Percentiles rank a stretch among this genome's conserved stretches.
Conservation (phyloP, 1,139 yeast species). For the Yamadazyma friedrichii region DNA sequence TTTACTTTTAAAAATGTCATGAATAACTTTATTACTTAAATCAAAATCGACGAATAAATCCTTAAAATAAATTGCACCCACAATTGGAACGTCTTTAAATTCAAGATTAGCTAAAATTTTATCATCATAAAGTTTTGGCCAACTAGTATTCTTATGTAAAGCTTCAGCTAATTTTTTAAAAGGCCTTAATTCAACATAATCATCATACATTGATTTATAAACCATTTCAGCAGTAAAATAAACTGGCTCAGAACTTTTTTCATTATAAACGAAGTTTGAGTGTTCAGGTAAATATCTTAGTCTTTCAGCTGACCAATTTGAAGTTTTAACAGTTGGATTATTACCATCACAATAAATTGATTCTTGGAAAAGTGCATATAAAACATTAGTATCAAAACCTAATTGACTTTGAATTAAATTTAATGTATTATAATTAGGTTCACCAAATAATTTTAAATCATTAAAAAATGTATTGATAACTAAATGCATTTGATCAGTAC, state of each 20-base stretch:
- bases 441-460: constrained; percentile 33
- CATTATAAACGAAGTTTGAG: constrained; percentile 22
- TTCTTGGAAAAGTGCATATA: constrained; percentile 57
- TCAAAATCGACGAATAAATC: constrained; percentile 58
- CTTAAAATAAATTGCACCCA: constrained; percentile 47
- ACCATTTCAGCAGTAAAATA: constrained; percentile 62
- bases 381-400: constrained; percentile 52
- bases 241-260: constrained; percentile 21
- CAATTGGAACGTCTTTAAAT: constrained; percentile 46
- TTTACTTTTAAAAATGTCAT: constrained; percentile 25
- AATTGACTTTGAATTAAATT: constrained; percentile 26
- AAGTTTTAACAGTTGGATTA: constrained; percentile 13
- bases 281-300: constrained; percentile 29
- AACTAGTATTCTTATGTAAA: constrained; percentile 37
- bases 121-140: constrained; percentile 45
- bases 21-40: constrained; percentile 33
- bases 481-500: constrained; percentile 46
- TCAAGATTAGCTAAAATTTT: constrained; percentile 25
- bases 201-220: constrained; percentile 49
- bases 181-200: constrained; percentile 41
- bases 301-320: constrained; percentile 53
- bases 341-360: constrained; percentile 52
- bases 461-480: constrained; percentile 37
- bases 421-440: constrained; percentile 37
- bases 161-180: constrained; percentile 41